Conservation (phyloP, 208 protist genomes). For the Hexamita inflata region DNA sequence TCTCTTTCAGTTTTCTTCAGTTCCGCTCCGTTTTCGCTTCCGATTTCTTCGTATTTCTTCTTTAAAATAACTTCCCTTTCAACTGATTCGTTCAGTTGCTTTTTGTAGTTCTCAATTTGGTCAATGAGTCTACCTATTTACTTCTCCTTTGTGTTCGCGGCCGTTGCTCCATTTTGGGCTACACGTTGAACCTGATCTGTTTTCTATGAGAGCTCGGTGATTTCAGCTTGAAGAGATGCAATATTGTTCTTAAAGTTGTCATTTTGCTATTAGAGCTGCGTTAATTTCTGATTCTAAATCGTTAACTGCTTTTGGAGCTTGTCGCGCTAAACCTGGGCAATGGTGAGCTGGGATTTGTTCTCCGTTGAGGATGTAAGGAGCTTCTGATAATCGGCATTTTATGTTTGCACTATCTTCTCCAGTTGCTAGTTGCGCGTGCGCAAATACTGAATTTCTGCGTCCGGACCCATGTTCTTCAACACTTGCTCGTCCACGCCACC, state of each 20-base stretch:
- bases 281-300: neutral
- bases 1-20: neutral
- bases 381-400: neutral
- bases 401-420: neutral
- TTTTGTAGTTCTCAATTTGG: neutral
- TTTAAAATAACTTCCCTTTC: neutral
- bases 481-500: neutral
- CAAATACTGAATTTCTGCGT: constrained; percentile 15
- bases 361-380: neutral
- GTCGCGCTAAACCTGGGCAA: neutral
- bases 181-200: too few species aligned
- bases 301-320: neutral
- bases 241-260: neutral
- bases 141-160: neutral
- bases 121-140: neutral
- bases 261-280: neutral
- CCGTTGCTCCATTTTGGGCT: neutral
- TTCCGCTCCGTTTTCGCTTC: neutral
- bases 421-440: neutral
- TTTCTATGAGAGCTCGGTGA: neutral
- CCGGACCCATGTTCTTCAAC: neutral
- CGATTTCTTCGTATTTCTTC: neutral
- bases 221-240: neutral
- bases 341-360: neutral
- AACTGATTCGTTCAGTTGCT: neutral